These are phyloP conservation scores for Tinospora cordifolia DNA, from an alignment of 164 flowering plant genomes.

Conservation along the genomic window DNA sequence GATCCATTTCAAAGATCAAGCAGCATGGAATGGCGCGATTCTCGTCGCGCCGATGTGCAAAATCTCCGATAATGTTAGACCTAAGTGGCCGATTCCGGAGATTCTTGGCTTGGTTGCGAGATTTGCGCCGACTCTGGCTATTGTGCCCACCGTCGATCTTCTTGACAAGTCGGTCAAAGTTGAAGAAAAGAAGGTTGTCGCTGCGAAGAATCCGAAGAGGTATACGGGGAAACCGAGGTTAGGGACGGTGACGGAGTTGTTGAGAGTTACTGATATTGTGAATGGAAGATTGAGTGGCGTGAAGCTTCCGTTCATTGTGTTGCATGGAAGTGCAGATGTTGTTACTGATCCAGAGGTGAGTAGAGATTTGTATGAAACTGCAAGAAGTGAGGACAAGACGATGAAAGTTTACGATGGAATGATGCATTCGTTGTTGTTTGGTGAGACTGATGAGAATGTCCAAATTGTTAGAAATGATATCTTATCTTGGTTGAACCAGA, in stretches of 20 bases:
- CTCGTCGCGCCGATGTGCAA: constrained; percentile 82
- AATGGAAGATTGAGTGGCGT: constrained; percentile 43
- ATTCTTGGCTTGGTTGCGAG: constrained; percentile 42
- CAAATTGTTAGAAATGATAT: constrained; percentile 51
- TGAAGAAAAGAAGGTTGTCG: constrained; percentile 49
- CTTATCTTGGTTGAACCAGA: constrained; percentile 53
- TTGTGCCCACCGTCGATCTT: constrained; percentile 70
- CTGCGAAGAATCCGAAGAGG: constrained; percentile 54
- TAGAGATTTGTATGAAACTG: constrained; percentile 44
- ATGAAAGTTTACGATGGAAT: constrained; percentile 73
- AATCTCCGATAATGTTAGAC: constrained; percentile 69
- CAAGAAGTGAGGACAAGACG: constrained; percentile 61
- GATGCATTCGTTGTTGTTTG: constrained; percentile 84
- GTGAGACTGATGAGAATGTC: constrained; percentile 76
- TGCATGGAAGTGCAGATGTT: constrained; percentile 77
- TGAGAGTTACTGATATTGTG: constrained; percentile 56
- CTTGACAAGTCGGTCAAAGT: constrained; percentile 64
- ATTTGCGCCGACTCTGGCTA: constrained; percentile 57
- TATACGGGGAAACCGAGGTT: constrained; percentile 69
- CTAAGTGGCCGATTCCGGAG: constrained; percentile 77
- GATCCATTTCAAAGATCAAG: constrained; percentile 39
- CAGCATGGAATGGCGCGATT: constrained; percentile 46
- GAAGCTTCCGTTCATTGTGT: constrained; percentile 57
- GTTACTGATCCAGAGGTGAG: constrained; percentile 86
- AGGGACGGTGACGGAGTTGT: constrained; percentile 69